A percentile compares a stretch with the other conserved stretches of the same genome.
phyloP scores from a whole-genome alignment of 1,284 basidiomycete genomes.

The Trichosporon coremiiforme region DNA sequence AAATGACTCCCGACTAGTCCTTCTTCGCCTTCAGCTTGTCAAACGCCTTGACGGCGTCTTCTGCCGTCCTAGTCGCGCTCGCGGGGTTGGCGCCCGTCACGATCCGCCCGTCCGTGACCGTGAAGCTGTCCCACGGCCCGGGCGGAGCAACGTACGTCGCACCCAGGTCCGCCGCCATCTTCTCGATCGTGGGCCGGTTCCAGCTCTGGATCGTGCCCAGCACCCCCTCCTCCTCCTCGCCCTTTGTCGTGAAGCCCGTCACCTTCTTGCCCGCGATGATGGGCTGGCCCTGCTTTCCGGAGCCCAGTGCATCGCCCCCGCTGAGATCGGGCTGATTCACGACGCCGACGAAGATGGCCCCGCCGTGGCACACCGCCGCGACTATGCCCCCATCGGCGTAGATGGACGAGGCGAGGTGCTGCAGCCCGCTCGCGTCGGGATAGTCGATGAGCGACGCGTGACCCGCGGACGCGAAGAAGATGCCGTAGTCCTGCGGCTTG shows the following conservation, averaged over 20 bases:
- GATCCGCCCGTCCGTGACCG: conserved; percentile 29
- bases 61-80: conserved; percentile 25
- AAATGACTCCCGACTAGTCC: not conserved
- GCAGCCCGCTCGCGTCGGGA: conserved; percentile 27
- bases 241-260: conserved; percentile 33
- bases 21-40: conserved; percentile 24
- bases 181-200: conserved; percentile 31
- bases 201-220: conserved; percentile 32
- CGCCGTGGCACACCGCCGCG: conserved; percentile 33
- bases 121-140: conserved; percentile 30
- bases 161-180: conserved; percentile 23
- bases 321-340: not conserved
- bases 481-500: conserved; percentile 26
- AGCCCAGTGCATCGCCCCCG: not conserved
- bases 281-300: conserved; percentile 1
- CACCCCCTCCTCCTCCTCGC: conserved; percentile 32
- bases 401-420: conserved; percentile 27
- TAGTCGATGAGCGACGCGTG: conserved; percentile 36
- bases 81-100: conserved; percentile 35
- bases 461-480: conserved; percentile 36
- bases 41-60: conserved; percentile 29
- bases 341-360: conserved; percentile 25
- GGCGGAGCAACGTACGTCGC: conserved; percentile 27
- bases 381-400: conserved; percentile 33
- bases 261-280: conserved; percentile 32